Conservation (phyloP, 2,329 filamentous ascomycete species). For the Sarocladiaceae sp. region DNA sequence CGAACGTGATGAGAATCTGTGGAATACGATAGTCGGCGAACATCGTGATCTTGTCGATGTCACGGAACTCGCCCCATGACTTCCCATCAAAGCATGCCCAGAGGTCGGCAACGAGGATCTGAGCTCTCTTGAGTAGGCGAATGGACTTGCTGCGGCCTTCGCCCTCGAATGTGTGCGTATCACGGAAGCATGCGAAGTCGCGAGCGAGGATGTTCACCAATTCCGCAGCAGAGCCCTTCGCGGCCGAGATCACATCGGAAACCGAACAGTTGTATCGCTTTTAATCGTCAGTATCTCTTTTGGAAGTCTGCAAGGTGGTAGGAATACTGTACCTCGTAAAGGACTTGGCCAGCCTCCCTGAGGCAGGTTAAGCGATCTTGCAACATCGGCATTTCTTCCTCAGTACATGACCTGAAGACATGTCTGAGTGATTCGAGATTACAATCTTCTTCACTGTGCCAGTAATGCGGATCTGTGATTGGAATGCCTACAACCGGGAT, state of each 20-base stretch:
- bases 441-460: conserved; percentile 73
- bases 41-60: conserved; percentile 96
- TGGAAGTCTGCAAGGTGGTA: not conserved
- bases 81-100: conserved; percentile 93
- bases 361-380: conserved; percentile 73
- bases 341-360: conserved; percentile 74
- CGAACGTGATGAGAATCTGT: conserved; percentile 81
- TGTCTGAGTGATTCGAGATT: conserved; percentile 68
- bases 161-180: conserved; percentile 68
- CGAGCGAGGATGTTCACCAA: conserved; percentile 82
- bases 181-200: conserved; percentile 81
- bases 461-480: conserved; percentile 85
- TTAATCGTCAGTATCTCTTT: not conserved
- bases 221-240: conserved; percentile 73
- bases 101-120: conserved; percentile 91
- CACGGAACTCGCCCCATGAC: conserved; percentile 73
- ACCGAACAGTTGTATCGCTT: conserved; percentile 78
- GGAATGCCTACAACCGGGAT: conserved; percentile 58
- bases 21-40: conserved; percentile 98
- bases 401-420: conserved; percentile 82
- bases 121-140: conserved; percentile 86
- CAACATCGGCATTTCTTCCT: conserved; percentile 83
- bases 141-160: conserved; percentile 60
- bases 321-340: conserved; percentile 62
- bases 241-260: conserved; percentile 66